Evolutionary conservation across 768 basidiomycete genomes (phyloP).

Genomic region (Naganishia vaughanmartiniae): DNA sequence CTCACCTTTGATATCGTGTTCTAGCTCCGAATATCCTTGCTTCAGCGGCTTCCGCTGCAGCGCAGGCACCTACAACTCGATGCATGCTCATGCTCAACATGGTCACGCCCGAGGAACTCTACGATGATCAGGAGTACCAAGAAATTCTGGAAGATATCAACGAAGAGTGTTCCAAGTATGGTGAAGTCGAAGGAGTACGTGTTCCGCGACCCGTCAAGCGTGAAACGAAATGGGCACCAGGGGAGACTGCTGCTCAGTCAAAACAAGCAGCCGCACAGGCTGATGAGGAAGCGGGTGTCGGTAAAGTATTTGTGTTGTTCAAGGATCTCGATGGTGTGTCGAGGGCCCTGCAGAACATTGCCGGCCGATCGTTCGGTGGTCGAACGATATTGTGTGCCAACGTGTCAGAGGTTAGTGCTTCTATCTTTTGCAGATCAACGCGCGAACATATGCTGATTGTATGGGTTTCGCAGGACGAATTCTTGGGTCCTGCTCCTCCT

Average conservation of each 20-base stretch:
- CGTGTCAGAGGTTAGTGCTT: slow-evolving; percentile 47
- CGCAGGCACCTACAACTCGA: slow-evolving; percentile 64
- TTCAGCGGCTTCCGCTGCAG: slow-evolving; percentile 28
- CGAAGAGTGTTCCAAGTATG: slow-evolving; percentile 80
- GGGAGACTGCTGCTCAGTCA: slow-evolving; percentile 58
- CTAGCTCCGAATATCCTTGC: slow-evolving; percentile 45
- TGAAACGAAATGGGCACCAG: slow-evolving; percentile 36
- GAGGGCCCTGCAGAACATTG: slow-evolving; percentile 71
- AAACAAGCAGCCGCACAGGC: slow-evolving; percentile 68
- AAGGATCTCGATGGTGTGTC: slow-evolving; percentile 62
- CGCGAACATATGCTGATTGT: not conserved
- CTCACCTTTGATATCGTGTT: slow-evolving; percentile 29
- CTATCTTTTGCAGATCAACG: not conserved
- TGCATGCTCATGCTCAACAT: slow-evolving; percentile 98
- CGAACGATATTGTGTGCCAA: slow-evolving; percentile 50
- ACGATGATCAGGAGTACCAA: slow-evolving; percentile 84
- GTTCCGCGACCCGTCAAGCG: slow-evolving; percentile 80
- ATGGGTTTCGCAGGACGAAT: slow-evolving; percentile 43
- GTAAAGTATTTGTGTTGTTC: slow-evolving; percentile 93
- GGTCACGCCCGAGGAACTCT: slow-evolving; percentile 89
- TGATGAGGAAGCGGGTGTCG: slow-evolving; percentile 81
- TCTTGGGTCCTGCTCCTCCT: slow-evolving; percentile 44
- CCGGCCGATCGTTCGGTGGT: slow-evolving; percentile 46
- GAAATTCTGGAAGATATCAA: slow-evolving; percentile 94
- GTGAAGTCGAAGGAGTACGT: slow-evolving; percentile 75